Evolutionary conservation across 352 stramenopile species (phyloP).

Genomic region (Pythium sukuiense): DNA sequence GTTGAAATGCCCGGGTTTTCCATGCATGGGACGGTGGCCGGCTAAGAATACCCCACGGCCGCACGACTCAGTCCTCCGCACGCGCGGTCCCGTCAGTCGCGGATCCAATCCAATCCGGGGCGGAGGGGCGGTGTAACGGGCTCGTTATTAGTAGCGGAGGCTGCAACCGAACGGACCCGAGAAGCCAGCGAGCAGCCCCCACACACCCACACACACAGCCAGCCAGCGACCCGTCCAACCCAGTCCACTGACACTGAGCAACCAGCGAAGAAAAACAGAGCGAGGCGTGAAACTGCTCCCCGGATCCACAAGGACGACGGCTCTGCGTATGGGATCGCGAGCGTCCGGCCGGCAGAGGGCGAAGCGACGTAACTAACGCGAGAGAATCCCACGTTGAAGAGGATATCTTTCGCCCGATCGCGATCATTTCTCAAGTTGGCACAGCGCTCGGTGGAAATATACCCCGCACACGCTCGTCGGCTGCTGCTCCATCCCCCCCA

Average conservation of each 20-base stretch:
- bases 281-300: conserved; percentile 11
- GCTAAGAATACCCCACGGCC: conserved; percentile 16
- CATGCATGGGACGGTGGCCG: conserved; percentile 8
- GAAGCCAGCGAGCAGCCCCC: not conserved
- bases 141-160: conserved; percentile 7
- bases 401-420: conserved; percentile 30
- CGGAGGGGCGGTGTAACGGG: conserved; percentile 12
- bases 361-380: conserved; percentile 22
- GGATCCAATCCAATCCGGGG: conserved; percentile 12
- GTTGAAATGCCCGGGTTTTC: conserved; percentile 9
- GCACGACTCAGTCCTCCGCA: not conserved
- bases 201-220: not conserved
- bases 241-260: not conserved
- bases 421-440: conserved; percentile 24
- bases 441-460: conserved; percentile 5
- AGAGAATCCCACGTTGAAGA: conserved; percentile 25
- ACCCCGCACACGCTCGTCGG: not conserved
- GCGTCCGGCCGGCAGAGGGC: not conserved
- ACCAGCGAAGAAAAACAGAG: conserved; percentile 13
- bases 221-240: not conserved
- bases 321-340: conserved; percentile 19
- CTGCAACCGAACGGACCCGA: not conserved
- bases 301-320: conserved; percentile 5
- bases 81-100: conserved; percentile 25
- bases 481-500: not conserved